These are phyloP conservation scores for Myriosclerotinia scirpicola DNA, from an alignment of 2,329 filamentous ascomycete species.

Conservation along the genomic window DNA sequence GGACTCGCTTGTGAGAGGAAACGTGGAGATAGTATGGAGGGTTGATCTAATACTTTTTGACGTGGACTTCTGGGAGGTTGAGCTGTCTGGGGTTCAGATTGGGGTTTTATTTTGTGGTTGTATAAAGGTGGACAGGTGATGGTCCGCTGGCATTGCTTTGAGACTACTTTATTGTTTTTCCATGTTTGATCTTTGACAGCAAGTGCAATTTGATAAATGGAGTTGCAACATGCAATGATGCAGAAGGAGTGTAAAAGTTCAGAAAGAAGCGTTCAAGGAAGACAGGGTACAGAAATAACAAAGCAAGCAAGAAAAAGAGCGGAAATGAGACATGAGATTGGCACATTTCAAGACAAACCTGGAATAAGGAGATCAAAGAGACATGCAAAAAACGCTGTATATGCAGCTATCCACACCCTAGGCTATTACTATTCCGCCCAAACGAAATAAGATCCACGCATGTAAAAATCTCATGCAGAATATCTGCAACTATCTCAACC, in stretches of 20 bases:
- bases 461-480: not conserved
- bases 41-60: too few relatives aligned
- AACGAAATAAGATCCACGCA: not conserved
- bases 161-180: too few relatives aligned
- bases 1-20: too few relatives aligned
- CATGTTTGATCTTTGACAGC: not conserved
- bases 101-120: not conserved
- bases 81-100: too few relatives aligned
- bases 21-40: too few relatives aligned
- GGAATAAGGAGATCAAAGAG: not conserved
- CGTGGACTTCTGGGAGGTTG: too few relatives aligned
- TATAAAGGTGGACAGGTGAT: not conserved
- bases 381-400: not conserved
- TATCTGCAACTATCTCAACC: not conserved
- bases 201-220: not conserved
- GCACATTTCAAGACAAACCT: not conserved
- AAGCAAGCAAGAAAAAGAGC: not conserved
- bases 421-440: not conserved
- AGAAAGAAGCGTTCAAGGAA: not conserved
- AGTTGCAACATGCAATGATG: not conserved
- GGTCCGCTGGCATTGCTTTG: too few relatives aligned
- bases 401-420: conserved; percentile 2
- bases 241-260: not conserved
- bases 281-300: not conserved
- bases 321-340: not conserved